Conservation (phyloP, 2,329 filamentous ascomycete genomes). For the Stemphylium beticola region DNA sequence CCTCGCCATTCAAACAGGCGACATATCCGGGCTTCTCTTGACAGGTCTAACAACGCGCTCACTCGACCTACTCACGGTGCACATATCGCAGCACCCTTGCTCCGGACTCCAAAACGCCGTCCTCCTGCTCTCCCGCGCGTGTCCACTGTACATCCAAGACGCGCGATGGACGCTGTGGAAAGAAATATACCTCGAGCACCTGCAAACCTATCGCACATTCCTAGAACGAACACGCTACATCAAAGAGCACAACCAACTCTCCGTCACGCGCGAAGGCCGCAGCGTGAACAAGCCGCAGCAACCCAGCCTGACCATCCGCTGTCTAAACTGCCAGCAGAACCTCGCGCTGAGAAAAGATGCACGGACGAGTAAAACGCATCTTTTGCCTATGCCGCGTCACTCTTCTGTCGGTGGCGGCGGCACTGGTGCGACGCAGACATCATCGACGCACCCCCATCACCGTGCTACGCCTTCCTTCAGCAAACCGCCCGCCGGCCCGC, state of each 20-base stretch:
- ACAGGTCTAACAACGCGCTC: conserved; percentile 76
- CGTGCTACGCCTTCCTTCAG: not conserved
- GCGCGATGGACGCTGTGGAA: conserved; percentile 77
- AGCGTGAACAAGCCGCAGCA: conserved; percentile 67
- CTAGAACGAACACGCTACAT: conserved; percentile 79
- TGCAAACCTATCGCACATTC: conserved; percentile 74
- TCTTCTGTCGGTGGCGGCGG: not conserved
- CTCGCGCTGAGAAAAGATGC: conserved; percentile 53
- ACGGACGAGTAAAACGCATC: conserved; percentile 17
- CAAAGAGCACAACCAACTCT: conserved; percentile 74
- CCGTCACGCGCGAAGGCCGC: conserved; percentile 66
- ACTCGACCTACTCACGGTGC: conserved; percentile 77
- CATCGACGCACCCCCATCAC: not conserved
- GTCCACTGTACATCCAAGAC: conserved; percentile 78
- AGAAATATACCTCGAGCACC: conserved; percentile 72
- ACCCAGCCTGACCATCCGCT: conserved; percentile 75
- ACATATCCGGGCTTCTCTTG: conserved; percentile 78
- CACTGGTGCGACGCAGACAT: too few relatives aligned
- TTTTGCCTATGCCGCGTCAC: conserved; percentile 25
- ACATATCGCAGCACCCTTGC: conserved; percentile 71
- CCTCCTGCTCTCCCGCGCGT: conserved; percentile 74
- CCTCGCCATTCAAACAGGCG: conserved; percentile 67
- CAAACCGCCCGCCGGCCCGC: not conserved
- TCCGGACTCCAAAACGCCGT: conserved; percentile 78
- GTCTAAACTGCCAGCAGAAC: conserved; percentile 72